Evolutionary conservation across 1,284 basidiomycete species (phyloP).

Genomic region (Cronartium quercuum): DNA sequence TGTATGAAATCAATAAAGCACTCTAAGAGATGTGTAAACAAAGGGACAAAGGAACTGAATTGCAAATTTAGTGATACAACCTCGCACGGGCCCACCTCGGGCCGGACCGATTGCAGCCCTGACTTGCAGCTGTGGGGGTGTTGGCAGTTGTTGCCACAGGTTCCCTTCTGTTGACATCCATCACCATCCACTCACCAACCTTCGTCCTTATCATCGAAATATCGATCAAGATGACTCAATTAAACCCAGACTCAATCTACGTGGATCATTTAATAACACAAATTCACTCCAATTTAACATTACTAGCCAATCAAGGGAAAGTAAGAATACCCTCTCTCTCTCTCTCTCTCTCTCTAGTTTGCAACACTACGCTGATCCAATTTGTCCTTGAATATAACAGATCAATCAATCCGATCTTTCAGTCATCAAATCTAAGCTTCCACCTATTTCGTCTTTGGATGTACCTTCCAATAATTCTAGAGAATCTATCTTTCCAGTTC

Average conservation of each 20-base stretch:
- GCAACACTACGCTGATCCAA: background rate
- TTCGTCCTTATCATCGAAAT: too few species aligned
- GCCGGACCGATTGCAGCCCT: too few species aligned
- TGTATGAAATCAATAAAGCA: too few species aligned
- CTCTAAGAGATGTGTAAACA: too few species aligned
- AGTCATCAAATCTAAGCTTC: constrained; percentile 12
- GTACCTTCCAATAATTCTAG: background rate
- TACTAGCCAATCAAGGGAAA: constrained; percentile 2
- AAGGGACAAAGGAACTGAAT: too few species aligned
- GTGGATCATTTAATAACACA: constrained; percentile 17
- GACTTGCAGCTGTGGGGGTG: too few species aligned
- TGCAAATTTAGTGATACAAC: too few species aligned
- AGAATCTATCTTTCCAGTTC: background rate
- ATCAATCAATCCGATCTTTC: constrained; percentile 2
- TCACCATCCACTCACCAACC: too few species aligned
- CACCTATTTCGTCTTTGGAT: background rate
- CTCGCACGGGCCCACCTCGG: too few species aligned
- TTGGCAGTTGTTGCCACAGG: too few species aligned
- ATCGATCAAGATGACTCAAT: constrained; percentile 10
- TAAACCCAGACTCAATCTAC: constrained; percentile 12
- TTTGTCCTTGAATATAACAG: background rate
- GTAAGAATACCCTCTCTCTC: background rate
- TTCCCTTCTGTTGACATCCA: too few species aligned
- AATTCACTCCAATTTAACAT: constrained; percentile 22
- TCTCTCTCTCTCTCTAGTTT: background rate